Base-by-base conservation (phyloP, 352 stramenopile species). In the Globisporangium nunn region DNA sequence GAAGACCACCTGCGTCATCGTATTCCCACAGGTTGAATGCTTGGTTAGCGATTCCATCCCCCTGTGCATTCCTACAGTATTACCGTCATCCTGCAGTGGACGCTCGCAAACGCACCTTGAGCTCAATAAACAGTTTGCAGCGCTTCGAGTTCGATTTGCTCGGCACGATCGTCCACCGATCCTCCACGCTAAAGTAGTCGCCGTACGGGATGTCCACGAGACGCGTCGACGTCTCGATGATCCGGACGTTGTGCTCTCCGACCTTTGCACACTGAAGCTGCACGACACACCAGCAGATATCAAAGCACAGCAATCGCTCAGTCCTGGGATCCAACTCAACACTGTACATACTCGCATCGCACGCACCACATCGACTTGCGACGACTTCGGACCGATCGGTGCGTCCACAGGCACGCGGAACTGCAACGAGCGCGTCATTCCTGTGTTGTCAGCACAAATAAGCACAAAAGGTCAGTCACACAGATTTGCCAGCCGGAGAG, bases 101-200 rank as follows among this genome's bases (percentile, higher is more conserved):
- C 3, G 33, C 33, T 37, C 33, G 33, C 33, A 2, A 37, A 29
- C 56, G 28, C 35, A 78, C 81, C 69, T 89, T 91, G 18, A 90
- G 53, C 53, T 94, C 81, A 59, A 94, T 89, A 58, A 67, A 78
- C 62, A 94, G 39, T 62, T 78, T 74, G 66, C 77, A 90, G 4
- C 69, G 62, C 30, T 75, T 65, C 11, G 64, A 23, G 23, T 82
- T 58, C 1, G 67, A 69, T n/a, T 65, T 47, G 44, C 71, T 58
- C 6, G 78, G 72, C n/a, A 82, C 66, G 45, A 94, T 71, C 14
- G 78, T 89, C 78, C 83, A 93, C 5, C 85, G 77, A 31, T 91
- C 81, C 59, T 93, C 82, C 3, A 94, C 85, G 55, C 78, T 91
- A 49, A 94, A 94, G 64, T 89, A 93, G 61, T 94, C 85, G 23